These are phyloP conservation scores for Kluyveromyces marxianus DNA, from an alignment of 1,139 yeast species.

Conservation along the genomic window DNA sequence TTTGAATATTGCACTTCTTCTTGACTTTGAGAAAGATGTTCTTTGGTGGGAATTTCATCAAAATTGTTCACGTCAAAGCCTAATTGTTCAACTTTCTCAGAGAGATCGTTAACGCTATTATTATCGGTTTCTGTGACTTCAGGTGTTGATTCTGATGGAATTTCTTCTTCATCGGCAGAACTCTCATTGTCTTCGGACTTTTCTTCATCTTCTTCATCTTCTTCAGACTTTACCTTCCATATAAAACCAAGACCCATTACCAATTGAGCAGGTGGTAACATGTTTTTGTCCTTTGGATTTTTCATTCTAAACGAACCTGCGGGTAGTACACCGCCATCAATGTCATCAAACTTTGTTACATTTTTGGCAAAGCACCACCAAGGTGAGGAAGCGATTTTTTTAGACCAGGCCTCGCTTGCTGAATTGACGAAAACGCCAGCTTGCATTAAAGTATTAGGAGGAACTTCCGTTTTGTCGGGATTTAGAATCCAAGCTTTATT, in stretches of 20 bases:
- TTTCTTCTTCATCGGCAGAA: conserved; percentile 2
- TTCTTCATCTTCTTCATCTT: conserved; percentile 14
- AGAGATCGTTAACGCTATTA: conserved; percentile 4
- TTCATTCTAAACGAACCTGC: conserved; percentile 56
- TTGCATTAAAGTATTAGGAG: conserved; percentile 82
- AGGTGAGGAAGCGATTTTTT: conserved; percentile 70
- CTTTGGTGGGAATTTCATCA: conserved; percentile 2
- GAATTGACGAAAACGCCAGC: conserved; percentile 82
- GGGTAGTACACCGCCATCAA: conserved; percentile 55
- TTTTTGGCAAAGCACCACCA: conserved; percentile 71
- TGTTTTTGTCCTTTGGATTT: conserved; percentile 47
- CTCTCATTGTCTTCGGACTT: conserved; percentile 14
- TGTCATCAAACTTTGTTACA: conserved; percentile 55
- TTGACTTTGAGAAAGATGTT: too few relatives aligned
- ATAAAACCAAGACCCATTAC: conserved; percentile 86
- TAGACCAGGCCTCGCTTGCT: conserved; percentile 87
- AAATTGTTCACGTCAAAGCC: conserved; percentile 7
- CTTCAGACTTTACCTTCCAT: conserved; percentile 47
- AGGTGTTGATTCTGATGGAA: too few relatives aligned
- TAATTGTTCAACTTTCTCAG: conserved; percentile 2
- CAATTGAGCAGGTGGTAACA: conserved; percentile 72
- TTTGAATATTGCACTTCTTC: too few relatives aligned
- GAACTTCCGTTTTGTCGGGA: conserved; percentile 43
- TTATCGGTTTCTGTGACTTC: too few relatives aligned
- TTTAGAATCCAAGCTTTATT: conserved; percentile 72